Base-by-base conservation (phyloP, 331 rosid genomes). In the Cydonia oblonga region DNA sequence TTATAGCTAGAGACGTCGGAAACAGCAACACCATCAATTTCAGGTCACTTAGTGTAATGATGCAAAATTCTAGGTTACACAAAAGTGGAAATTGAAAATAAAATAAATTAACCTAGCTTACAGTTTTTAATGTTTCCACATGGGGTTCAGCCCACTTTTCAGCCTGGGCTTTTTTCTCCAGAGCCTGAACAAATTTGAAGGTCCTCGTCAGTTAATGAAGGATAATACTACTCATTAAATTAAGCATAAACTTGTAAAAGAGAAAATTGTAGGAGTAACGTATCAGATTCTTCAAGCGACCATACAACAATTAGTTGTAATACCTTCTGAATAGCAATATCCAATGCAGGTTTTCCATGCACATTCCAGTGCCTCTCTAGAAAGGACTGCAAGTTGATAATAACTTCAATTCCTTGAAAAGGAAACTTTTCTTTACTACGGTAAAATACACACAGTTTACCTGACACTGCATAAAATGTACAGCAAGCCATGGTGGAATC, bases 241-340 rank as follows among this genome's bases (percentile, higher is more conserved):
- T 32, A 26, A 15, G 22, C 22, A 35, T 3, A 59, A 18, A 58
- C 58, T 13, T 73, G 28, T 33, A 26, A 49, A 66, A 25, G 14
- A 53, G 30, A 59, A 56, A n/a, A 63, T 56, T 71, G 54, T 30
- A 7, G 57, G 16, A 64, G 18, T 15, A 68, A 54, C 23, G 13
- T 9, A 64, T 52, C 49, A 72, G 72, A 18, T 54, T 66, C 58
- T 71, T 29, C 65, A 74, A 58, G 24, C 35, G 35, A 52, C 59
- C 64, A 66, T 63, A 57, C 53, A 32, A 78, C 51, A 71, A 67
- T 71, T 49, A 62, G 52, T 12, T 44, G 70, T 44, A 64, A 63
- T 81, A 95, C 99, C 99, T 88, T 91, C 81, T 84, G 82, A 75
- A n/a, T n/a, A n/a, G n/a, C n/a, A n/a, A n/a, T n/a, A n/a, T n/a